A percentile compares a stretch with the other conserved stretches of the same genome.
Evolutionary conservation across 2,329 filamentous ascomycete species (phyloP).

Genomic region (Pyricularia sp.): DNA sequence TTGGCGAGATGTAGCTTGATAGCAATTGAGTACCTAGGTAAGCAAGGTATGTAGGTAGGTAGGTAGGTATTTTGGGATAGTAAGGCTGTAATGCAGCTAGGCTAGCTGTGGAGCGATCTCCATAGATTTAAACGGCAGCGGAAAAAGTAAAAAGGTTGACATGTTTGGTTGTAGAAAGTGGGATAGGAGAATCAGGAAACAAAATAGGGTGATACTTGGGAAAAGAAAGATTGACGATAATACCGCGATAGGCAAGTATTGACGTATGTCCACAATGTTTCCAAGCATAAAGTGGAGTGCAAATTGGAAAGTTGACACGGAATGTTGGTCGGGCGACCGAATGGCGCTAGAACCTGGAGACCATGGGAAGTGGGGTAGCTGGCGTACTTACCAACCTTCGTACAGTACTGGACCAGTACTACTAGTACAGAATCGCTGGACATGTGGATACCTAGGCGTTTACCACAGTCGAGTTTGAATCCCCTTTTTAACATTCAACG

Average conservation of each 20-base stretch:
- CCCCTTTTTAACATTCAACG: too few relatives aligned
- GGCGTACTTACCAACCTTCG: too few relatives aligned
- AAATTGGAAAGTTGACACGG: background rate
- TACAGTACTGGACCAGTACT: too few relatives aligned
- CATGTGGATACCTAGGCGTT: too few relatives aligned
- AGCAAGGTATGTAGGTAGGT: too few relatives aligned
- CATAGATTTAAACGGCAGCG: background rate
- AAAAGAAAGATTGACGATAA: background rate
- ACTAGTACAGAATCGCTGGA: too few relatives aligned
- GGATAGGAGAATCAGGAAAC: background rate
- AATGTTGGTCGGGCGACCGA: background rate
- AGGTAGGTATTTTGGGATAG: background rate
- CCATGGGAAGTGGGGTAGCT: too few relatives aligned
- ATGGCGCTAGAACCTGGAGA: background rate
- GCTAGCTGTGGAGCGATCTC: background rate
- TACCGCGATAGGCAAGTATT: background rate
- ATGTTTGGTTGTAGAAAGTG: background rate
- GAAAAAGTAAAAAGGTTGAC: background rate
- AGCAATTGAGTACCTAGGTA: too few relatives aligned
- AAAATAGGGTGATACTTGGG: background rate
- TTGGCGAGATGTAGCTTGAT: background rate
- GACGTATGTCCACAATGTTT: slow-evolving; percentile 10
- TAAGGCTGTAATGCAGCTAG: background rate
- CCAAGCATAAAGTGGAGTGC: background rate
- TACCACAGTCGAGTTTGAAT: too few relatives aligned